Base-by-base conservation (phyloP, 2,329 filamentous ascomycete species). In the Aspergillus sp. region DNA sequence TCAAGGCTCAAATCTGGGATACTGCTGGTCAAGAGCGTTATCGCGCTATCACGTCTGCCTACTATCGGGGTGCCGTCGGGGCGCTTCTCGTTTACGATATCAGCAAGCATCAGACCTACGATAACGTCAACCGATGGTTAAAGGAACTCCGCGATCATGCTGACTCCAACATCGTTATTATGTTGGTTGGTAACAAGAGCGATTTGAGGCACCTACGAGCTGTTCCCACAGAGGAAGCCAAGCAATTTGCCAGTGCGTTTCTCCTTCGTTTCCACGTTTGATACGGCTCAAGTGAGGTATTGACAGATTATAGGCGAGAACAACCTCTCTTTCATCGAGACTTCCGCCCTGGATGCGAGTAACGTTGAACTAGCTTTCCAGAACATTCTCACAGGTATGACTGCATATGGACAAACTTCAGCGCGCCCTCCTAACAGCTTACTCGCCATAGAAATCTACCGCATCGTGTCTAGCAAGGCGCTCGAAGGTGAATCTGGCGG, bases 1-100 rank as follows among this genome's bases (percentile, higher is more conserved):
- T 99, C 87, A 99, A 99, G 85, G 95, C 95, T 69, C 95, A 99
- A 83, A 99, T 99, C 73, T 99, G 96, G 95, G 95, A 99, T 83
- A 99, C 95, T 58, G 95, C 95, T 66, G 95, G 95, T 67, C 95
- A 99, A 82, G 95, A 99, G 81, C 89, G 95, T 77, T 99, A 98
- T 83, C 91, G 96, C 76, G 95, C 95, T 76, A 99, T 99, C 78
- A 99, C 95, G 68, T 97, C 95, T 59, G 95, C 95, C 67, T 99
- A 99, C 83, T 99, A 99, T 81, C 90, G 95, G 71, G 96, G 95
- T 71, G 96, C 95, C 55, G 95, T 99, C 56, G 95, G 95, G 70
- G 95, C 95, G 63, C 87, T 99, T 60, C 90, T 99, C 64, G 95
- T 99, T 73, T 99, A 99, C 83, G 93, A 99, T 78, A 98, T 98